Base-by-base conservation (phyloP, 371 early-diverging fungal genomes). In the Mucor mucedo region DNA sequence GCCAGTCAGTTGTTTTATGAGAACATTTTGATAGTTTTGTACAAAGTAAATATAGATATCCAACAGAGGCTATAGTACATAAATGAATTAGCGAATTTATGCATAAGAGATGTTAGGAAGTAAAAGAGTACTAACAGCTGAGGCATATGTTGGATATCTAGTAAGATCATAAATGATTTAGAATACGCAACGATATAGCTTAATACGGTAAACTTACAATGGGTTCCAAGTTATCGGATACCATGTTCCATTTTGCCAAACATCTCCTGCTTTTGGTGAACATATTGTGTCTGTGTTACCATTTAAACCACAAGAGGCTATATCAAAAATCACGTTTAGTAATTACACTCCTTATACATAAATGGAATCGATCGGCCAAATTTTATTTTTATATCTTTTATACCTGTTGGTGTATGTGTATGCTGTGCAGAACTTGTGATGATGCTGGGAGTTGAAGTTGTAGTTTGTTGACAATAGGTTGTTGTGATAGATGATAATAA, bases 201-300 rank as follows among this genome's bases (percentile, higher is more conserved):
- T 9, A 42, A 30, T 28, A n/a, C 29, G 35, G 53, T 21, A n/a
- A 8, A 52, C 30, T 44, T 71, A 71, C 71, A 52, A 52, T 64
- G 68, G 38, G 40, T 71, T 71, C 71, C 71, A 71, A 57, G 68
- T 68, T 28, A 71, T 68, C 21, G 64, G 64, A 45, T 71, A 68
- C 68, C 64, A 60, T 42, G 71, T 71, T 10, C 68, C 68, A 54
- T 64, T 68, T 38, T 27, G 68, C 71, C 71, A 71, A 32, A 49
- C 33, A 40, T 67, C 71, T 27, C 65, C 65, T 56, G 55, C 10
- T 41, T 55, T 63, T 39, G 71, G 71, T 30, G 71, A 71, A 35
- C 71, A 71, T 27, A 71, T 68, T 8, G 68, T 64, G 13, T 68
- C 68, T 21, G 66, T 62, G 58, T 68, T 60, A 35, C 61, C 64